phyloP scores from a whole-genome alignment of 805 yeast genomes.

The Candida dajiaensis region DNA sequence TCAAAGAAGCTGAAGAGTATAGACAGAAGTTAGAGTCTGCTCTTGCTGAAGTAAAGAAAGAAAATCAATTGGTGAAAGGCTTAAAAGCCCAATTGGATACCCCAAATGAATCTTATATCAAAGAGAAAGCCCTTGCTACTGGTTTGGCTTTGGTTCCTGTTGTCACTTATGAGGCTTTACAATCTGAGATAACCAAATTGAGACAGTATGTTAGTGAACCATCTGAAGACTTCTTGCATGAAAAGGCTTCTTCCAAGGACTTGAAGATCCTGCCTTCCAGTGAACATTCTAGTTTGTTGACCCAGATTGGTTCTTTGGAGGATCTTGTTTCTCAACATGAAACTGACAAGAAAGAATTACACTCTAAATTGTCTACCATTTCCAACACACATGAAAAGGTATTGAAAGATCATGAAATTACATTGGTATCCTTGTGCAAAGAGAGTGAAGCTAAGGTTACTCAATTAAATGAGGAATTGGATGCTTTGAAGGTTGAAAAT shows the following conservation, averaged over 20 bases:
- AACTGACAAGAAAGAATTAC: neutral
- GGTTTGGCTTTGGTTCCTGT: constrained; percentile 19
- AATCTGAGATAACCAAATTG: constrained; percentile 2
- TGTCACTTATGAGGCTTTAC: constrained; percentile 9
- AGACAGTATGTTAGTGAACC: constrained; percentile 13
- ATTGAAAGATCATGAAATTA: neutral
- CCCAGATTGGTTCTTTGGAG: constrained; percentile 1
- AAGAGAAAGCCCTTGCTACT: constrained; percentile 22
- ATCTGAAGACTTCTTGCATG: constrained; percentile 10
- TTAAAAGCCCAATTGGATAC: constrained; percentile 9
- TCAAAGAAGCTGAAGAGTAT: constrained; percentile 18
- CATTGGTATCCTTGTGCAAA: neutral
- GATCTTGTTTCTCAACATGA: constrained; percentile 1
- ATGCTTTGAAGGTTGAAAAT: constrained; percentile 1
- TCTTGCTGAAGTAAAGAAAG: constrained; percentile 2
- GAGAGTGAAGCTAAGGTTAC: neutral
- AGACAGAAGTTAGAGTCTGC: constrained; percentile 16
- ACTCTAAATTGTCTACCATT: neutral
- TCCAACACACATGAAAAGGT: constrained; percentile 4
- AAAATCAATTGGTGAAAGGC: neutral
- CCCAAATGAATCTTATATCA: constrained; percentile 29
- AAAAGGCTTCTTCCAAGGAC: constrained; percentile 11
- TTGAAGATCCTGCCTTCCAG: constrained; percentile 8
- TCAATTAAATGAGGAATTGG: constrained; percentile 2
- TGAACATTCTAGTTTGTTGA: constrained; percentile 9